These are phyloP conservation scores for Aspergillus alliaceus DNA, from an alignment of 2,329 filamentous ascomycete genomes.

Conservation along the genomic window DNA sequence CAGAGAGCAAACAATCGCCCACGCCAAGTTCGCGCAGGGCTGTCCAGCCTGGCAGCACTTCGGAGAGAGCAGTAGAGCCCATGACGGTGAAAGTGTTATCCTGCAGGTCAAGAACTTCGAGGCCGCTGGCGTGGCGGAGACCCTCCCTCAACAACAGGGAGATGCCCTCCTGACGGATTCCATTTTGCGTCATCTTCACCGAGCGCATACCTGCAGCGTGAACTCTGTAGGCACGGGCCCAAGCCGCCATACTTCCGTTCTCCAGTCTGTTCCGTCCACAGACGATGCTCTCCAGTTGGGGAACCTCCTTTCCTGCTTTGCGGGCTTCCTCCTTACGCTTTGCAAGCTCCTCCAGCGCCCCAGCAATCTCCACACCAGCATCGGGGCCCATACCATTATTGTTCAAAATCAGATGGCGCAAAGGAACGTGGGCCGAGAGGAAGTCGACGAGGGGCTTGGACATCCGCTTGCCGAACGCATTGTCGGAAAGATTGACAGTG, in stretches of 20 bases:
- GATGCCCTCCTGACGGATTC: constrained; percentile 92
- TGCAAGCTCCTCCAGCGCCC: constrained; percentile 80
- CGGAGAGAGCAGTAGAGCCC: constrained; percentile 76
- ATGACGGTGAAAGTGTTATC: constrained; percentile 93
- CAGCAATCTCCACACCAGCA: constrained; percentile 83
- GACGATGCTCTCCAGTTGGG: constrained; percentile 90
- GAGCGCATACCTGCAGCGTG: constrained; percentile 75
- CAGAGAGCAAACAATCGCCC: constrained; percentile 80
- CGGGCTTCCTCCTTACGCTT: constrained; percentile 75
- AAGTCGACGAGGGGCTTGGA: constrained; percentile 91
- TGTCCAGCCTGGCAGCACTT: constrained; percentile 72
- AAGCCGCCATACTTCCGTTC: constrained; percentile 93
- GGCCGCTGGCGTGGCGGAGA: constrained; percentile 65
- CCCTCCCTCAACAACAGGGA: constrained; percentile 76
- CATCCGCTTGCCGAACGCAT: constrained; percentile 95
- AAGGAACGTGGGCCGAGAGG: constrained; percentile 80
- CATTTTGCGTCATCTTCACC: constrained; percentile 98
- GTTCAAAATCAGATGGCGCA: constrained; percentile 93
- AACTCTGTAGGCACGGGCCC: constrained; percentile 83
- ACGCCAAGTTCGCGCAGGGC: constrained; percentile 80
- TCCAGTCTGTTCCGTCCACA: constrained; percentile 95
- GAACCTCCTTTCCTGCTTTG: constrained; percentile 64
- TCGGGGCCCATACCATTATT: constrained; percentile 96
- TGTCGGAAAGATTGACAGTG: constrained; percentile 95
- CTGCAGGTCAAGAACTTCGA: constrained; percentile 84